These are phyloP conservation scores for Cyphellophora attinorum DNA, from an alignment of 2,329 filamentous ascomycete genomes.

Conservation along the genomic window DNA sequence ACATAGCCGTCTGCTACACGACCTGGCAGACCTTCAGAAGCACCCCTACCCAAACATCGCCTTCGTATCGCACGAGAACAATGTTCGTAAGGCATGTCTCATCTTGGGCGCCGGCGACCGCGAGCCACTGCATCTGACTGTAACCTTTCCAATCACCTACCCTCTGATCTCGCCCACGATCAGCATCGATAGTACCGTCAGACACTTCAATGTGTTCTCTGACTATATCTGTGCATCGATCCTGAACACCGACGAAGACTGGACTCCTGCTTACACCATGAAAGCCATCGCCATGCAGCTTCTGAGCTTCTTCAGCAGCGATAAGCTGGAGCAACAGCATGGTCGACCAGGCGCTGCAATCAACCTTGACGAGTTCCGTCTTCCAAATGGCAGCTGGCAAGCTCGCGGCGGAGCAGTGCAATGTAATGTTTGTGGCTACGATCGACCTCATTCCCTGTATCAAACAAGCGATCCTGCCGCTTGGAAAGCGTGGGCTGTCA, in stretches of 20 bases:
- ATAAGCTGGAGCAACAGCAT: slow-evolving; percentile 32
- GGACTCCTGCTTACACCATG: slow-evolving; percentile 42
- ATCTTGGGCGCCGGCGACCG: slow-evolving; percentile 32
- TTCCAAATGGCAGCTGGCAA: background rate
- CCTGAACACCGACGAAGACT: slow-evolving; percentile 32
- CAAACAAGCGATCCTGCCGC: too few relatives aligned
- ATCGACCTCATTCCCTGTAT: too few relatives aligned
- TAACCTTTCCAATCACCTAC: slow-evolving; percentile 28
- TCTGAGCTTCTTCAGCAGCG: slow-evolving; percentile 43
- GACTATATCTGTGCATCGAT: slow-evolving; percentile 40
- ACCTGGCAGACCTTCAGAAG: slow-evolving; percentile 37
- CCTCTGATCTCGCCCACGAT: slow-evolving; percentile 32
- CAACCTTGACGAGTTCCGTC: slow-evolving; percentile 2
- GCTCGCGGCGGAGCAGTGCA: background rate
- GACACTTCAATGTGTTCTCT: slow-evolving; percentile 37
- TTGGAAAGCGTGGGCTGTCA: too few relatives aligned
- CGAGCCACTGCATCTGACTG: slow-evolving; percentile 33
- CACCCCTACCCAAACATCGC: slow-evolving; percentile 39
- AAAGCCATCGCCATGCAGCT: slow-evolving; percentile 42
- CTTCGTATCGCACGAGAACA: slow-evolving; percentile 28
- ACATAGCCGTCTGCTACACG: slow-evolving; percentile 27
- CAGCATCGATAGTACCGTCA: slow-evolving; percentile 31
- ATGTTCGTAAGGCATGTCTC: slow-evolving; percentile 32
- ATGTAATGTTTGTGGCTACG: background rate
- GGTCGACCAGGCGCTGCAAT: slow-evolving; percentile 11